These are phyloP conservation scores for Cercospora zeina DNA, from an alignment of 2,329 filamentous ascomycete species.

Conservation along the genomic window DNA sequence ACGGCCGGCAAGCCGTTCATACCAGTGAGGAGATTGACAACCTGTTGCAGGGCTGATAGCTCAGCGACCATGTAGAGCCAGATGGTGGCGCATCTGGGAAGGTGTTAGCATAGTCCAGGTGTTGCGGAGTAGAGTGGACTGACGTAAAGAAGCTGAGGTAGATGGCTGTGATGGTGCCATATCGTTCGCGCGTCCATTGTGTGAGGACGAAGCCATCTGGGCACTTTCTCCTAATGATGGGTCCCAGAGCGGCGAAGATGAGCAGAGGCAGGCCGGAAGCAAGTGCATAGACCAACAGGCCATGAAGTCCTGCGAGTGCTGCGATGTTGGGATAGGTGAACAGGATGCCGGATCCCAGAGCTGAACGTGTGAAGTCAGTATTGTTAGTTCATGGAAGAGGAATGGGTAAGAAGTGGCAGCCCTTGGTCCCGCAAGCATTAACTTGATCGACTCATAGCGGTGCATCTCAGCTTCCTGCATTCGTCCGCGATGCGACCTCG, in stretches of 20 bases:
- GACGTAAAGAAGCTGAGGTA: constrained; percentile 74
- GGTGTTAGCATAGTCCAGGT: constrained; percentile 19
- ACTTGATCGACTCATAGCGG: constrained; percentile 97
- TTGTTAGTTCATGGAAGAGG: constrained; percentile 41
- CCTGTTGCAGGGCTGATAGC: constrained; percentile 77
- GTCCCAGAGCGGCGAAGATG: constrained; percentile 71
- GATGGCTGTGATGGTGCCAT: constrained; percentile 66
- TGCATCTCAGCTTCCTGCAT: constrained; percentile 82
- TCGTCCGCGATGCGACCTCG: constrained; percentile 9
- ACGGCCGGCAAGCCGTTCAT: constrained; percentile 72
- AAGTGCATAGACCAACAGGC: constrained; percentile 73
- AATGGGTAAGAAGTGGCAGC: constrained; percentile 71
- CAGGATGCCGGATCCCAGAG: constrained; percentile 78
- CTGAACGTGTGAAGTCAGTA: constrained; percentile 47
- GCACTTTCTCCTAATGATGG: constrained; percentile 75
- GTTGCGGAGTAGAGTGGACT: constrained; percentile 21
- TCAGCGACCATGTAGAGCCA: constrained; percentile 88
- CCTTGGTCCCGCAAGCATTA: constrained; percentile 99
- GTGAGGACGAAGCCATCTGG: constrained; percentile 83
- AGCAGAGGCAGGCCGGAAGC: constrained; percentile 71
- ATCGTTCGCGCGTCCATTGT: constrained; percentile 79
- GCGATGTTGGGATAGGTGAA: constrained; percentile 81
- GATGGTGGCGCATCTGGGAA: constrained; percentile 65
- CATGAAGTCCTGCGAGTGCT: constrained; percentile 76
- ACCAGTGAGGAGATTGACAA: constrained; percentile 71